Evolutionary conservation across 1,284 basidiomycete genomes (phyloP), one percentile per base, ranked within the genome.

Genomic region (Bondarzewia mesenterica): DNA sequence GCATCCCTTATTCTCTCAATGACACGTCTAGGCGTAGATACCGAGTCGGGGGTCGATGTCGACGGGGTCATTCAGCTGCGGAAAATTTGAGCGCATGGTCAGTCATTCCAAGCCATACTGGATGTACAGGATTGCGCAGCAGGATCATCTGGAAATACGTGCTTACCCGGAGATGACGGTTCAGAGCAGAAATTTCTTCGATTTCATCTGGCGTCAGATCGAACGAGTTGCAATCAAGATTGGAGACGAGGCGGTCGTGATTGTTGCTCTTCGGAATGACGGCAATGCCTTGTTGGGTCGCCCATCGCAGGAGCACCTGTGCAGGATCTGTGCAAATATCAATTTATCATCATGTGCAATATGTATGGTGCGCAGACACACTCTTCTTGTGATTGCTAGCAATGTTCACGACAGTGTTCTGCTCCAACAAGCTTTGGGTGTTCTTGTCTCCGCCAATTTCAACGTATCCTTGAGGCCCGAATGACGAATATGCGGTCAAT

Each of bases 401-500:
- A 40, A 83, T 72, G 38, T 59, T 52, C 36, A 57, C 56, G 49
- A 87, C 64, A 3, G 63, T 52, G 49, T 73, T 63, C 60, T 80
- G 78, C 43, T 73, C 59, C 52, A 89, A 67, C 47, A 90, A 65
- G 45, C 73, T 74, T 41, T 66, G 54, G 8, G 67, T 40, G 25
- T 27, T 67, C 37, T 74, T 74, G 25, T 46, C 32, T 60, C 71
- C 73, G 35, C 75, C 74, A 47, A 89, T 71, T 60, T 88, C 85
- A 15, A 82, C 52, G 60, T 80, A 88, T 53, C 83, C 78, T 57
- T 81, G 74, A 4, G 78, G 77, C 23, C 86, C 84, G 53, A 86
- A 82, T n/a, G 84, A 85, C 27, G 83, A 88, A 67, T 89, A 92
- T 0, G 77, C 87, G 42, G 87, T 90, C 47, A 91, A 63, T 8